phyloP scores from a whole-genome alignment of 2,329 filamentous ascomycete species.

The Fusarium sp. region DNA sequence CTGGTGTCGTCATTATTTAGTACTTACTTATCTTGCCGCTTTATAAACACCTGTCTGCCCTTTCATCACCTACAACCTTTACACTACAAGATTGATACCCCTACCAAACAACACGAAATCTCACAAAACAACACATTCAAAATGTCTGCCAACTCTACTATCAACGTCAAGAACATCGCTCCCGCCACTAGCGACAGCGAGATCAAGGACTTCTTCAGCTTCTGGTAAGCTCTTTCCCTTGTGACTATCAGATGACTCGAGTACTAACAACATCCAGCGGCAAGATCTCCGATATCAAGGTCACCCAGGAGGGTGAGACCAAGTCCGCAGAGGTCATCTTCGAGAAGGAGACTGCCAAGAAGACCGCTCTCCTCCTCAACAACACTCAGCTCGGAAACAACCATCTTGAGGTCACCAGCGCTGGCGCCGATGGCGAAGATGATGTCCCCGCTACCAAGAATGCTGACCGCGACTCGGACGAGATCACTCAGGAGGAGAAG shows the following conservation, averaged over 20 bases:
- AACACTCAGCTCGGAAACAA: slow-evolving; percentile 93
- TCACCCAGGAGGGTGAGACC: slow-evolving; percentile 74
- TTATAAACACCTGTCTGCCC: slow-evolving; percentile 31
- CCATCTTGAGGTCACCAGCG: slow-evolving; percentile 79
- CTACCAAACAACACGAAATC: slow-evolving; percentile 10
- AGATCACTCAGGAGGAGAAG: slow-evolving; percentile 96
- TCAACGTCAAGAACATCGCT: slow-evolving; percentile 92
- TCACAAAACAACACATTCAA: slow-evolving; percentile 43
- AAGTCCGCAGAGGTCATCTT: slow-evolving; percentile 95
- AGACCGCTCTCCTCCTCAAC: slow-evolving; percentile 95
- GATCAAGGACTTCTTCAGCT: slow-evolving; percentile 97
- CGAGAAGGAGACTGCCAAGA: slow-evolving; percentile 95
- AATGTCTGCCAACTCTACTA: slow-evolving; percentile 72
- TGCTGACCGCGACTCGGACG: slow-evolving; percentile 69
- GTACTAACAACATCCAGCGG: slow-evolving; percentile 67
- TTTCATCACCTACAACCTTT: not conserved
- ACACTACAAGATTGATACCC: slow-evolving; percentile 33
- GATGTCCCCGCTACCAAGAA: slow-evolving; percentile 67
- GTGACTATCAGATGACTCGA: not conserved
- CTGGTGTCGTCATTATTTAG: slow-evolving; percentile 30
- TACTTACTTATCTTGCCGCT: not conserved
- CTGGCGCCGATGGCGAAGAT: slow-evolving; percentile 73
- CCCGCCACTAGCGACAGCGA: slow-evolving; percentile 86
- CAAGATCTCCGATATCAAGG: slow-evolving; percentile 87
- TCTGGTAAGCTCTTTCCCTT: slow-evolving; percentile 70